These are phyloP conservation scores for Taxillus chinensis DNA, from an alignment of 164 flowering plant species.

Conservation along the genomic window DNA sequence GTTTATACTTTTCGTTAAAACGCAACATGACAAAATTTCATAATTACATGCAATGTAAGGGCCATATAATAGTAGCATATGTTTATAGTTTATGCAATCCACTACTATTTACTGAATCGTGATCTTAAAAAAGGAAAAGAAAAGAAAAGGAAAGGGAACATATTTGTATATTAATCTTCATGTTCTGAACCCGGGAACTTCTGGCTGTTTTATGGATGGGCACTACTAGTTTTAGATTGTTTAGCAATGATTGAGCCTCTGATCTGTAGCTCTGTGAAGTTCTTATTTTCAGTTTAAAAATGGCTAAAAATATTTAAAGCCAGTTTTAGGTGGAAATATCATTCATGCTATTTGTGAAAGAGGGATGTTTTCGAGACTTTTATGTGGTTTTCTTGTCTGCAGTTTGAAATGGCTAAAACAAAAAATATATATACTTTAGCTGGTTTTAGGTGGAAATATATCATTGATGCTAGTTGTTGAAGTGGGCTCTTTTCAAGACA, in stretches of 20 bases:
- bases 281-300: slow-evolving; percentile 64
- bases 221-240: no score
- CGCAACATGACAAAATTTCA: no score
- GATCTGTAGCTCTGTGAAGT: not conserved
- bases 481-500: slow-evolving; percentile 79
- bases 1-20: no score
- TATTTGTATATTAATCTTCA: no score
- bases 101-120: no score
- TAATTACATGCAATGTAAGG: no score
- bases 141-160: no score
- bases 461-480: slow-evolving; percentile 91
- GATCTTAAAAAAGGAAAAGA: no score
- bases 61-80: no score
- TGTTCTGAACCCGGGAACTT: no score
- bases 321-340: slow-evolving; percentile 73
- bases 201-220: no score
- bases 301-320: slow-evolving; percentile 61
- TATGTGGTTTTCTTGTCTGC: slow-evolving; percentile 23
- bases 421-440: slow-evolving; percentile 31
- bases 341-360: slow-evolving; percentile 94
- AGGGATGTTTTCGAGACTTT: slow-evolving; percentile 74
- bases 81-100: no score
- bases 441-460: slow-evolving; percentile 74
- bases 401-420: slow-evolving; percentile 79
- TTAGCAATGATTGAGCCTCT: not conserved